Base-by-base conservation (phyloP, 2,329 filamentous ascomycete genomes). In the Dissoconium aciculare region DNA sequence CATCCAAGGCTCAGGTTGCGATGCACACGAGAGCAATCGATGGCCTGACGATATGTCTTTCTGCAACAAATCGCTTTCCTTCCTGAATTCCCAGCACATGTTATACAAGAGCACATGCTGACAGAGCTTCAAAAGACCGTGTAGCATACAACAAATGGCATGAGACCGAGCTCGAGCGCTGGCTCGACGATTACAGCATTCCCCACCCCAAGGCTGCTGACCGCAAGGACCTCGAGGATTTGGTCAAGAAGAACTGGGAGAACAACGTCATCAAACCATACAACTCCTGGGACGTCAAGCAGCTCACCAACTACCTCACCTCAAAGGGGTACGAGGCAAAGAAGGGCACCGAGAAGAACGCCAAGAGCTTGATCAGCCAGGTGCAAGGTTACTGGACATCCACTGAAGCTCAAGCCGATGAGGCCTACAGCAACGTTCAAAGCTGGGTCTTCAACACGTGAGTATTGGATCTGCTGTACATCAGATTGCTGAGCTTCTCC, bases 81-180 rank as follows among this genome's bases (percentile, higher is more conserved):
- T n/a, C n/a, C n/a, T n/a, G n/a, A n/a, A n/a, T n/a, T n/a, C n/a
- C n/a, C n/a, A n/a, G n/a, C n/a, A n/a, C n/a, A n/a, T n/a, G n/a
- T n/a, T n/a, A n/a, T n/a, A n/a, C n/a, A n/a, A 32, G 27, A 34
- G 30, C 26, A 31, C 33, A 37, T 44, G 51, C 41, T 51, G 37
- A 40, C 39, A 36, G 36, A 44, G 40, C 15, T 27, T 32, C 33
- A 33, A n/a, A n/a, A 49, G 44, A 38, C 39, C 46, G 44, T 26
- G 28, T 51, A 93, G 87, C 78, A 11, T 95, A 95, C 67, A 94
- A 95, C 63, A 94, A 89, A 57, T 98, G 89, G 89, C 87, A 95
- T 50, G 78, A 95, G 65, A 92, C 82, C 13, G 89, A 98, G 67
- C 73, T 98, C 16, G 87, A 98, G 63, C 74, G 85, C 50, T 98